Conservation (phyloP, 371 early-diverging fungal genomes). For the Mortierella sp. region DNA sequence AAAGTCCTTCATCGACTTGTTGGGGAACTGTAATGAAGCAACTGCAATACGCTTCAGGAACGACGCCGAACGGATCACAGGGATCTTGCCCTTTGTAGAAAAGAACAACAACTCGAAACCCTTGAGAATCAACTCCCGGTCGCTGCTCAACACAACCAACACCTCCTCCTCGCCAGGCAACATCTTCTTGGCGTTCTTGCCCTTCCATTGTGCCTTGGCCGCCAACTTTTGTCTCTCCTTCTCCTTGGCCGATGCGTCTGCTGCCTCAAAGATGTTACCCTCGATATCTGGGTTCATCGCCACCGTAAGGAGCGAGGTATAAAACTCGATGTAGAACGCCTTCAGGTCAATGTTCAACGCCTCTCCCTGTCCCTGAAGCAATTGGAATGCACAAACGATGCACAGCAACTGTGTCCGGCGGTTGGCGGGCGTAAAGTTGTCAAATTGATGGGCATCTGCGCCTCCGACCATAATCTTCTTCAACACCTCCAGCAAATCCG, state of each 20-base stretch:
- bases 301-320: conserved; percentile 80
- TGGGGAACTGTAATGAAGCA: conserved; percentile 73
- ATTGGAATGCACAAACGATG: conserved; percentile 88
- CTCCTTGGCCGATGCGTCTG: conserved; percentile 43
- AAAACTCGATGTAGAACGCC: conserved; percentile 87
- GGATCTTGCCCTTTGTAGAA: conserved; percentile 82
- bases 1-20: conserved; percentile 65
- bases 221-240: conserved; percentile 55
- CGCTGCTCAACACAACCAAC: conserved; percentile 65
- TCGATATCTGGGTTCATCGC: conserved; percentile 77
- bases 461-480: conserved; percentile 82
- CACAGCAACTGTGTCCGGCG: conserved; percentile 84
- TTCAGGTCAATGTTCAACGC: conserved; percentile 90
- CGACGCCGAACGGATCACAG: conserved; percentile 76
- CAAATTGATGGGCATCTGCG: conserved; percentile 49
- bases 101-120: conserved; percentile 89
- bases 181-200: conserved; percentile 35
- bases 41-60: conserved; percentile 74
- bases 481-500: conserved; percentile 87
- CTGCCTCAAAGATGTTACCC: conserved; percentile 58
- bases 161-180: conserved; percentile 28
- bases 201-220: conserved; percentile 34
- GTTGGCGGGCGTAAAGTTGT: conserved; percentile 58
- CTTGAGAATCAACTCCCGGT: conserved; percentile 82
- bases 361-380: conserved; percentile 91